Base-by-base conservation (phyloP, 148 eudicot species). In the Chenopodium quinoa region DNA sequence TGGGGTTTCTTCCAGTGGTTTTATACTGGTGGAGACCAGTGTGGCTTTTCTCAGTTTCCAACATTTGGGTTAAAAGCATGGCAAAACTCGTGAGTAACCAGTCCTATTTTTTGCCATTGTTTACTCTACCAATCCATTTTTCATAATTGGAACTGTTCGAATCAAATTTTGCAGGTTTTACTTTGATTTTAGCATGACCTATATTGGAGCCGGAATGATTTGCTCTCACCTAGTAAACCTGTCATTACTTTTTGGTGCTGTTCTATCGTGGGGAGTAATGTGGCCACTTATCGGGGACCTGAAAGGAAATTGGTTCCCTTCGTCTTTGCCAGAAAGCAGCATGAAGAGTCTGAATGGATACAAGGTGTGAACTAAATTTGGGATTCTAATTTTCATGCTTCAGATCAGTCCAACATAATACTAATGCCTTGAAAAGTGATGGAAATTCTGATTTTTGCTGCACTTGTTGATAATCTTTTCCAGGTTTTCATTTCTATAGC, bases 1-100 rank as follows among this genome's bases (percentile, higher is more conserved):
- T 94, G 98, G 98, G 92, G 86, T 20, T 88, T 84, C 80, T 91
- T 94, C 85, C 95, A 93, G 82, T 93, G 97, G 97, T 89, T 91
- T 76, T 94, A 86, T 79, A 83, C 97, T 8, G 97, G 92, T 46
- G 92, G 94, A 71, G 85, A 37, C 9, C 73, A 75, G 60, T 93
- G 97, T 44, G 97, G 98, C 9, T 94, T 94, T 78, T 68, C 82
- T 58, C 87, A 89, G 74, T 93, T 93, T 83, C 98, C 98, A 16
- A 89, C 97, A 1, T 89, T 94, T 76, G 98, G 97, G 47, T 83
- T 93, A 82, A 76, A 89, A 89, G 97, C 98, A 29, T 91, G 90
- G 91, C 81, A 65, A 29, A 88, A 93, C 79, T 69, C 95, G 98
- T 94, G 60, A 71, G 93, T 84, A 47, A 12, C 64, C 72, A 1